Conservation (phyloP, 2,329 filamentous ascomycete genomes). For the Penicillium olsonii region DNA sequence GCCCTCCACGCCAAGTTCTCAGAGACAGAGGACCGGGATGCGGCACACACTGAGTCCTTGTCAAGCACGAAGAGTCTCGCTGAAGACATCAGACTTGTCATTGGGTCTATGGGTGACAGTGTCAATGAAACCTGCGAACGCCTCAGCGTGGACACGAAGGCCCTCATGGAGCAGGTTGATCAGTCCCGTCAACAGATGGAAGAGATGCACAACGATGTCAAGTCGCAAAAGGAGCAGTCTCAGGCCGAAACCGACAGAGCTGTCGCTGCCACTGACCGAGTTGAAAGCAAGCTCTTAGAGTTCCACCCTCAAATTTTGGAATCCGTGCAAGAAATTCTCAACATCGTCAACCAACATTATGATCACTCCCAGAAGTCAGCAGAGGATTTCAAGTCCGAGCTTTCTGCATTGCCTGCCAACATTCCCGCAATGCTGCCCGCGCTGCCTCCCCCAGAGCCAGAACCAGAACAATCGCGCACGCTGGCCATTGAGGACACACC, state of each 20-base stretch:
- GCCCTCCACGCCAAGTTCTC: conserved; percentile 73
- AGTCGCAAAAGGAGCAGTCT: conserved; percentile 78
- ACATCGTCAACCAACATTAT: conserved; percentile 80
- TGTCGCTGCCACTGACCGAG: conserved; percentile 68
- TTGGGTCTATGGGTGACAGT: conserved; percentile 79
- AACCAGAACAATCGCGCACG: conserved; percentile 43
- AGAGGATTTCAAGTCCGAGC: conserved; percentile 61
- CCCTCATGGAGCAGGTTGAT: conserved; percentile 79
- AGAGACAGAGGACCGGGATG: conserved; percentile 71
- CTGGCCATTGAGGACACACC: conserved; percentile 58
- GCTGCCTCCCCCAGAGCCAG: conserved; percentile 40
- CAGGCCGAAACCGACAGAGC: conserved; percentile 78
- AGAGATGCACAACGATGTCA: conserved; percentile 69
- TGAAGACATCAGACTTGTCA: conserved; percentile 82
- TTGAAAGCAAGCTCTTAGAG: conserved; percentile 78
- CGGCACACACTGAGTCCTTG: conserved; percentile 72
- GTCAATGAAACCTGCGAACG: conserved; percentile 83
- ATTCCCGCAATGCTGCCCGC: conserved; percentile 61
- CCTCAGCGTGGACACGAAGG: conserved; percentile 83
- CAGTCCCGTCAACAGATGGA: conserved; percentile 75
- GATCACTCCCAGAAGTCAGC: conserved; percentile 76
- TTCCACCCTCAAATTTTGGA: conserved; percentile 87
- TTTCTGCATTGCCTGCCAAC: conserved; percentile 50
- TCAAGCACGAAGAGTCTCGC: conserved; percentile 74
- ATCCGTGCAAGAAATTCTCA: conserved; percentile 80